Base-by-base conservation (phyloP, 148 eudicot genomes). In the Silene conica region DNA sequence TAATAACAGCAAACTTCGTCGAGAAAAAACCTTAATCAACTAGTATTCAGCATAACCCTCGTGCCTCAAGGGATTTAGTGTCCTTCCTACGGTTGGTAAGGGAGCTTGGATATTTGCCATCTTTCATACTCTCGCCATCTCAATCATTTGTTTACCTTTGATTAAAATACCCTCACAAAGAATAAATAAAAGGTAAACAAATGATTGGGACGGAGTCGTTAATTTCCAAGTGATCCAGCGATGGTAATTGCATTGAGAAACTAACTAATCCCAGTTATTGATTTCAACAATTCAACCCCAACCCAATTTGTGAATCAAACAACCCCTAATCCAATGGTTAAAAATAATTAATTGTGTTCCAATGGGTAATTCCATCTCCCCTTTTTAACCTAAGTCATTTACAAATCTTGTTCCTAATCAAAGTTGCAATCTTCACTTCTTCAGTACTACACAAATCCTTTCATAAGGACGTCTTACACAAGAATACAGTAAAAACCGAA, bases 381-480 rank as follows among this genome's bases (percentile, higher is more conserved):
- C 69, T 20, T 4, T 38, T 66, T 66, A 12, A 31, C 68, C 38
- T 1, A 16, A 15, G 14, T 16, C 18, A 31, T 34, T 34, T 6
- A 38, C 15, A 46, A n/a, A 1, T 66, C 69, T 31, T 66, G 45
- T 66, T n/a, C 16, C 56, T 41, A 11, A 45, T 20, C 45, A 25
- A 67, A 67, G 71, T 19, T 45, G 71, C 71, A 67, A 67, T 67
- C 18, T 67, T 67, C 19, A 14, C 22, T 12, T 67, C 18, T 67
- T 67, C 19, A 14, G 46, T 12, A n/a, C 5, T 18, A 67, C 11
- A 43, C 28, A 26, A 26, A 12, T 64, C 45, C 20, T 48, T 14
- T 48, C 0, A 16, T 50, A 50, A 13, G 4, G 18, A 18, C 1
- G 43, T 38, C 43, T 38, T 7, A 38, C 8, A 38, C 43, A 38